Base-by-base conservation (phyloP, 129 eudicot species). In the Flaveria brownii region DNA sequence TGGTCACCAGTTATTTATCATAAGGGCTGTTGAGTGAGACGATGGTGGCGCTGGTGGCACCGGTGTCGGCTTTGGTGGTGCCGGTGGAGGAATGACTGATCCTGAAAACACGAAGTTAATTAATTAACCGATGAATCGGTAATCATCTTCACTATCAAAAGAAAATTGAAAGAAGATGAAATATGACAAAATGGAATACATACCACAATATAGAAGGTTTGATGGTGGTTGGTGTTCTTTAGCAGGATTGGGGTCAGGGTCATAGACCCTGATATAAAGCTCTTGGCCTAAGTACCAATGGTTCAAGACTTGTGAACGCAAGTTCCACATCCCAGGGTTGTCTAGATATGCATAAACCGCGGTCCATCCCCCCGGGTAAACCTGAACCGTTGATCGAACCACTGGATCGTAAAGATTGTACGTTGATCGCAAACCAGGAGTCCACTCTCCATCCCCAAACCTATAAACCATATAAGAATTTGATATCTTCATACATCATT, bases 241-340 rank as follows among this genome's bases (percentile, higher is more conserved):
- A 78, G 81, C 75, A 13, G 92, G 87, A 63, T 89, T 85, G 0
- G 92, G 92, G 69, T 87, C 88, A 47, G 89, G 82, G 72, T 89
- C 91, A 73, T 81, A 79, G 74, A 89, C 96, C 69, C 92, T 73
- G 26, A 87, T 64, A 55, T 85, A 89, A 45, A 89, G 86, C 70
- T 87, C 91, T 85, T 87, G 96, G 10, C 92, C 96, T 25, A 85
- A 67, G 72, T 85, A 89, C 96, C 96, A 89, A 61, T 85, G 72
- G 43, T 81, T 83, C 71, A 89, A 51, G 8, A 84, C 77, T 51
- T 89, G 96, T 51, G 96, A 87, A 51, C 96, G 85, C 60, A 89
- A 71, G 77, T 89, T 89, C 96, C 96, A 89, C 91, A 87, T 89
- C 50, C 96, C 92, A 0, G 92, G 91, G 66, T 89, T 89, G 79